Conservation (phyloP, 768 basidiomycete genomes). For the Rhodotorula diobovata region DNA sequence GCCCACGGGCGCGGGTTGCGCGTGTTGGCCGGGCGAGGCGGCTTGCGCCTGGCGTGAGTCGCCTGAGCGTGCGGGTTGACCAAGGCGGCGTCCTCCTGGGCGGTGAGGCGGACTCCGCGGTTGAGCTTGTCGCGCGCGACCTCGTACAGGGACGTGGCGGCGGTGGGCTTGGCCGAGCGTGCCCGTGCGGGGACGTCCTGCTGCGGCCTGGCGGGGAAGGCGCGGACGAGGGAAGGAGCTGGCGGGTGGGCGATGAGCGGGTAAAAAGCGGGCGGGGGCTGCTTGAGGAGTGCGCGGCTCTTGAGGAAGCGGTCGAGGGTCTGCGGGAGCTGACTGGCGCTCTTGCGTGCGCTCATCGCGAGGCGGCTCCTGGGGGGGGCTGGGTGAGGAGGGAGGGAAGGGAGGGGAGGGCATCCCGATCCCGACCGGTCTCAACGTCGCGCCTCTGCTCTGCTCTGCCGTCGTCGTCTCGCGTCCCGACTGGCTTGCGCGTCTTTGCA, state of each 20-base stretch:
- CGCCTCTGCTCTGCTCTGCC: too few relatives aligned
- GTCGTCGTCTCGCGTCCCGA: too few relatives aligned
- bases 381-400: too few relatives aligned
- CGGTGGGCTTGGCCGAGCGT: neutral
- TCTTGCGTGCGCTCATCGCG: conserved; percentile 31
- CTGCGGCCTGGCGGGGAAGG: conserved; percentile 14
- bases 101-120: conserved; percentile 9
- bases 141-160: conserved; percentile 6
- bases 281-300: conserved; percentile 26
- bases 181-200: conserved; percentile 5
- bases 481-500: too few relatives aligned
- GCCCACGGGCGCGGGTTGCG: conserved; percentile 51
- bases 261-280: conserved; percentile 31
- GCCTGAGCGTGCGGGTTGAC: neutral
- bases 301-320: conserved; percentile 29
- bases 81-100: conserved; percentile 10
- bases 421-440: too few relatives aligned
- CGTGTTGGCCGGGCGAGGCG: conserved; percentile 14
- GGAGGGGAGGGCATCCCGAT: too few relatives aligned
- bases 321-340: conserved; percentile 6
- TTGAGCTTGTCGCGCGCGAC: conserved; percentile 15
- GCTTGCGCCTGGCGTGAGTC: conserved; percentile 8
- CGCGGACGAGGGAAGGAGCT: conserved; percentile 33
- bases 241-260: conserved; percentile 34
- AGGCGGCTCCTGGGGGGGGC: too few relatives aligned